A percentile compares a stretch with the other conserved stretches of the same genome.
Conservation (phyloP, 1,139 yeast species). For the Blastobotrys persicus region DNA sequence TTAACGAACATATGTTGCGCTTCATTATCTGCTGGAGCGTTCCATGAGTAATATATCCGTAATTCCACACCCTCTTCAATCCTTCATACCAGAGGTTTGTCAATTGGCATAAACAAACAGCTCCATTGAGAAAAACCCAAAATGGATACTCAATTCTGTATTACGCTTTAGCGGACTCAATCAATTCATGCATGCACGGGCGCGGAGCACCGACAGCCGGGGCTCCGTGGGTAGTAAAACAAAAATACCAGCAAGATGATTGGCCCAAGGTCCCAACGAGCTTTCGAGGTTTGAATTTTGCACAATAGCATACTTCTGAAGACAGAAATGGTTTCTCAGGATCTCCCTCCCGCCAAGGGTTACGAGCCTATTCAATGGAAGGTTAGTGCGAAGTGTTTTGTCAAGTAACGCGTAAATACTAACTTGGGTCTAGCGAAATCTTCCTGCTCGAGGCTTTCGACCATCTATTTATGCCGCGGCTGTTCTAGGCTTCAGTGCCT, state of each 20-base stretch:
- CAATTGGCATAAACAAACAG: no score
- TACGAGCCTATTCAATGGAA: slow-evolving; percentile 89
- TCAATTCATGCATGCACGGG: background rate
- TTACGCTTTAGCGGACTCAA: no score
- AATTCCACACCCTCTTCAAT: no score
- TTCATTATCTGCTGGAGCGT: no score
- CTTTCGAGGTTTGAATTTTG: background rate
- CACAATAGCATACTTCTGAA: background rate
- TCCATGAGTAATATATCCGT: no score
- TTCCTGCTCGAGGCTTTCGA: slow-evolving; percentile 82
- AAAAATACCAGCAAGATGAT: background rate
- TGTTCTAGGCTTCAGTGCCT: slow-evolving; percentile 59
- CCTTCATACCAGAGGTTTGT: no score
- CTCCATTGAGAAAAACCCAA: no score
- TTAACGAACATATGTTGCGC: no score
- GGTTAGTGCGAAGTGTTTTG: slow-evolving; percentile 28
- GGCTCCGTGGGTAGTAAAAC: background rate
- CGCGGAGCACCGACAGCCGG: background rate
- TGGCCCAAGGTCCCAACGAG: slow-evolving; percentile 6
- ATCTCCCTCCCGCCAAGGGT: slow-evolving; percentile 85
- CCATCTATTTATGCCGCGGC: slow-evolving; percentile 70
- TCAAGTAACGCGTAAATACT: slow-evolving; percentile 8
- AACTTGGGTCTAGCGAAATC: slow-evolving; percentile 48
- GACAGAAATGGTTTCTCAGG: slow-evolving; percentile 48
- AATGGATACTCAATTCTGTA: no score